Conservation (phyloP, 306 rosid genomes). For the Betula pendula region DNA sequence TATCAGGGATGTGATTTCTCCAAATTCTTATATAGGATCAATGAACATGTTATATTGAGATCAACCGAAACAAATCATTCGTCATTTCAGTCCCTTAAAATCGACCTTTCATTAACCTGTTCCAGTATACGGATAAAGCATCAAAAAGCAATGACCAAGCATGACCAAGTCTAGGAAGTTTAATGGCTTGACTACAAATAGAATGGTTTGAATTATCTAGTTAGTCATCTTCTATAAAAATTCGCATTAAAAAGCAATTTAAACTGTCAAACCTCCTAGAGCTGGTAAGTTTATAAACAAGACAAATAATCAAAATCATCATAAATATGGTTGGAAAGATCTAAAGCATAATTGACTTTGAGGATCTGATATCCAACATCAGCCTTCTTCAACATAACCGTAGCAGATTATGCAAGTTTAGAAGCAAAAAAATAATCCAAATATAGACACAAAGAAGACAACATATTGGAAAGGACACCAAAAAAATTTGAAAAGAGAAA, state of each 20-base stretch:
- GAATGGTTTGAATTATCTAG: not conserved
- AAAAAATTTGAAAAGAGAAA: not conserved
- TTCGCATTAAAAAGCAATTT: not conserved
- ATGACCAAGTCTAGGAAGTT: too few species aligned
- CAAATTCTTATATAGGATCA: not conserved
- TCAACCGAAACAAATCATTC: not conserved
- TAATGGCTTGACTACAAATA: not conserved
- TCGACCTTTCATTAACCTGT: not conserved
- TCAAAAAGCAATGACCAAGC: not conserved
- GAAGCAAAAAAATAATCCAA: not conserved
- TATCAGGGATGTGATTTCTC: not conserved
- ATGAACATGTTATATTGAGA: too few species aligned
- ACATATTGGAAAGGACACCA: not conserved
- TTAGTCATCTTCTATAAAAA: not conserved
- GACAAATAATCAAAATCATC: not conserved
- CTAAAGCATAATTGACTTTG: not conserved
- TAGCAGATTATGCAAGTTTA: not conserved
- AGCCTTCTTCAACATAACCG: not conserved
- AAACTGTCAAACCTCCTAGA: not conserved
- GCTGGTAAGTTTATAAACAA: not conserved
- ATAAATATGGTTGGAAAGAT: not conserved
- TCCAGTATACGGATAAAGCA: not conserved
- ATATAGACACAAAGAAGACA: not conserved
- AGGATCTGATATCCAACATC: not conserved
- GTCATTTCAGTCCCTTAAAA: not conserved